Conservation (phyloP, 2,329 filamentous ascomycete species). For the Microcyclospora pomicola region DNA sequence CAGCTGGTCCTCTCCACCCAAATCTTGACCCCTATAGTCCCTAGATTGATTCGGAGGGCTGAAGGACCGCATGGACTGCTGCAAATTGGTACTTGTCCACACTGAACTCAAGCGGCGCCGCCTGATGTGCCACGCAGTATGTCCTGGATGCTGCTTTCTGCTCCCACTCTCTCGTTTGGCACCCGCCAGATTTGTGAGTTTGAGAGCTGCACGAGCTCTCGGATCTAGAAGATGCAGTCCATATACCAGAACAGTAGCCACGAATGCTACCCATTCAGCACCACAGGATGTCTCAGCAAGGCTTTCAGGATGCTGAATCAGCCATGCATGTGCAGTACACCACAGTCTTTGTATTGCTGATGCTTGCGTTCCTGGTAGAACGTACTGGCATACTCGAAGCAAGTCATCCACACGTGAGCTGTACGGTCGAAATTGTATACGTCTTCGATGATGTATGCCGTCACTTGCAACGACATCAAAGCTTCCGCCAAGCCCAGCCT, state of each 20-base stretch:
- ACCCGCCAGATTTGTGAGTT: slow-evolving; percentile 10
- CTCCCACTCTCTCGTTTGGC: background rate
- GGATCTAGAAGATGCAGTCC: slow-evolving; percentile 18
- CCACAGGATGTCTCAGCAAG: slow-evolving; percentile 7
- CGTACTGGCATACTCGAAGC: slow-evolving; percentile 15
- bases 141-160: background rate
- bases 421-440: slow-evolving; percentile 15
- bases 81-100: too few relatives aligned
- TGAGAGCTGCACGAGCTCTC: slow-evolving; percentile 15
- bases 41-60: background rate
- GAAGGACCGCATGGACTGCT: slow-evolving; percentile 7
- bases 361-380: slow-evolving; percentile 15
- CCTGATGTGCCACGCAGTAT: slow-evolving; percentile 8
- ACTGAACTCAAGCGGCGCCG: too few relatives aligned
- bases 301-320: slow-evolving; percentile 7
- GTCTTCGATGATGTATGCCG: slow-evolving; percentile 15
- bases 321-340: slow-evolving; percentile 15
- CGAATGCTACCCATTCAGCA: slow-evolving; percentile 26
- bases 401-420: slow-evolving; percentile 11
- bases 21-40: slow-evolving; percentile 4
- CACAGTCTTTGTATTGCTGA: slow-evolving; percentile 14
- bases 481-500: slow-evolving; percentile 9
- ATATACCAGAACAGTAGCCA: slow-evolving; percentile 27
- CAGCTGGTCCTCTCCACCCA: slow-evolving; percentile 14
- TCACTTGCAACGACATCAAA: slow-evolving; percentile 16